Base-by-base conservation (phyloP, 2,329 filamentous ascomycete genomes). In the Epichloe sibirici region DNA sequence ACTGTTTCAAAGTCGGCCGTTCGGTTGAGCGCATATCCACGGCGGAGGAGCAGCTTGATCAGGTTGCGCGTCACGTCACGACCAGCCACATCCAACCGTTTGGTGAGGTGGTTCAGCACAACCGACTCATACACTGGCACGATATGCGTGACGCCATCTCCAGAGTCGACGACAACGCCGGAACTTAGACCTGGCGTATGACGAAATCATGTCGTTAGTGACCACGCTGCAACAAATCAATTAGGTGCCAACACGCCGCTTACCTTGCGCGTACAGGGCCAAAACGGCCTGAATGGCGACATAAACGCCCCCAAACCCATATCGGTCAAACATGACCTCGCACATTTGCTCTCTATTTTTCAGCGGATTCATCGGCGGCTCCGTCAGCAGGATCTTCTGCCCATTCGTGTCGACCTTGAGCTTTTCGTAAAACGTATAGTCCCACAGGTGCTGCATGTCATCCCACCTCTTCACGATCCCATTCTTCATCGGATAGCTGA, bases 401-500 rank as follows among this genome's bases (percentile, higher is more conserved):
- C 89, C 91, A 23, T 81, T 82, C 2, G 93, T 82, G 68, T 97
- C 88, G 61, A 98, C 77, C 70, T 90, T 83, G 81, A 98, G 88
- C 81, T 97, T 97, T 70, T 98, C 91, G 71, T 81, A 85, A 71
- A 98, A 98, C 25, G 93, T 98, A 70, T 94, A 97, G 74, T 98
- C 91, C 93, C 93, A 98, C 52, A 98, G 83, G 67, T 97, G 91
- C 75, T 95, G 88, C 93, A 98, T 98, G 71, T 98, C 93, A 62
- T 98, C 93, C 93, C 93, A 98, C 67, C 90, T 90, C 81, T 96
- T 97, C 61, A 98, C 90, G 64, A 98, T 97, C 64, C 93, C 93
- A 69, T 98, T 98, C 72, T 98, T 93, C 93, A 98, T 98, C 62
- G 93, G 93, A 69, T 98, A 98, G 71, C 86, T 95, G 66, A 98